phyloP scores from a whole-genome alignment of 139 green algal genomes.

The Asterochloris erici region DNA sequence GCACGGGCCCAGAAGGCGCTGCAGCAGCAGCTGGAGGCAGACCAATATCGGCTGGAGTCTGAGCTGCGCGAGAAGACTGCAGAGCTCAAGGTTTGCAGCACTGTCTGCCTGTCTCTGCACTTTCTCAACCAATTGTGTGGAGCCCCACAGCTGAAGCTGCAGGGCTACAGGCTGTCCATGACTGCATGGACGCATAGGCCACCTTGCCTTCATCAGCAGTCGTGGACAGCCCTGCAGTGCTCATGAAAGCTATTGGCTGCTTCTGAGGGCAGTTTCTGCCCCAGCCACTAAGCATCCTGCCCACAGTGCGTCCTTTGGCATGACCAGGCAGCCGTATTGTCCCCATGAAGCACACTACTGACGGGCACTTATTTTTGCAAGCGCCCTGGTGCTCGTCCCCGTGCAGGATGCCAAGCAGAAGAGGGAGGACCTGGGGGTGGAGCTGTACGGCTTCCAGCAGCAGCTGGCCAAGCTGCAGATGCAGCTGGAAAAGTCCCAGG shows the following conservation, averaged over 20 bases:
- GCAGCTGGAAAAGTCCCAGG: constrained; percentile 68
- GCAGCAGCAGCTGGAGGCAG: constrained; percentile 64
- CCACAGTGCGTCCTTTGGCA: not conserved
- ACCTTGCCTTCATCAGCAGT: not conserved
- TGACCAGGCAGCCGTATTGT: not conserved
- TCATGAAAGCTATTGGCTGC: not conserved
- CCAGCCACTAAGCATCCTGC: not conserved
- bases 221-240: not conserved
- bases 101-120: not conserved
- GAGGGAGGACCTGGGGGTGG: constrained; percentile 78
- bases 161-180: not conserved
- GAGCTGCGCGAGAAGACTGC: constrained; percentile 72
- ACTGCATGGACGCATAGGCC: not conserved
- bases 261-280: not conserved
- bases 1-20: constrained; percentile 75
- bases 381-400: too few relatives aligned
- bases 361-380: not conserved
- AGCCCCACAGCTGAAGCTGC: too few relatives aligned
- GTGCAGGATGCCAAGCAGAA: constrained; percentile 50
- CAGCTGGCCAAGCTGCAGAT: constrained; percentile 82
- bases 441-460: constrained; percentile 92
- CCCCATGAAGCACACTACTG: not conserved
- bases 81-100: constrained; percentile 48
- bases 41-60: constrained; percentile 54
- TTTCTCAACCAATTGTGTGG: not conserved